These are phyloP conservation scores for Actinidia polygama DNA, from an alignment of 179 eudicot species.

Conservation along the genomic window DNA sequence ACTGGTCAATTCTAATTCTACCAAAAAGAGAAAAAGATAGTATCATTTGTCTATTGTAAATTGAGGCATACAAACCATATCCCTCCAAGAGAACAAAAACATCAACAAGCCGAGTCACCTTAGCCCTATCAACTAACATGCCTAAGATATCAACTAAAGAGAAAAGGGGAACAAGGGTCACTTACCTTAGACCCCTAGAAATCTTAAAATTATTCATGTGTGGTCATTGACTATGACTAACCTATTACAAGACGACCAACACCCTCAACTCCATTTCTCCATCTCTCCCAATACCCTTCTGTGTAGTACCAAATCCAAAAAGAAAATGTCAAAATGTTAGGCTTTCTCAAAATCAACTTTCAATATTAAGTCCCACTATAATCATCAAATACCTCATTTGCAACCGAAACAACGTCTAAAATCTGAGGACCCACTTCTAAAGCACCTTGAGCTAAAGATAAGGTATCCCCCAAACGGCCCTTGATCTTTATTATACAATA, in stretches of 20 bases:
- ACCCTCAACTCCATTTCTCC: background rate
- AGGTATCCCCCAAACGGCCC: background rate
- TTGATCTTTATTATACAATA: no score
- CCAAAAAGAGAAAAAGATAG: no score
- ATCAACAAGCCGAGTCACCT: background rate
- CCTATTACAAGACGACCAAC: background rate
- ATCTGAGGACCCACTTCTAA: background rate
- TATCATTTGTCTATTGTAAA: no score
- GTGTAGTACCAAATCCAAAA: background rate
- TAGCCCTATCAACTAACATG: background rate
- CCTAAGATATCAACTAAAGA: background rate
- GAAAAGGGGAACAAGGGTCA: background rate
- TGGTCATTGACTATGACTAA: background rate
- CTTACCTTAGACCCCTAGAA: background rate
- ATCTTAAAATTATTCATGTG: background rate
- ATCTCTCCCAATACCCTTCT: background rate
- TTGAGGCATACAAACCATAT: background rate
- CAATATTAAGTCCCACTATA: background rate
- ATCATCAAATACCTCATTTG: background rate
- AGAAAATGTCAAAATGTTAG: background rate
- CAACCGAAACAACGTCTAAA: no score
- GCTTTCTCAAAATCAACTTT: background rate
- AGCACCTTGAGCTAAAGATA: background rate
- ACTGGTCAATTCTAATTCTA: no score
- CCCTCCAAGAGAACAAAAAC: background rate